Evolutionary conservation across 345 rosid genomes (phyloP).

Genomic region (Bruguiera gymnorhiza): DNA sequence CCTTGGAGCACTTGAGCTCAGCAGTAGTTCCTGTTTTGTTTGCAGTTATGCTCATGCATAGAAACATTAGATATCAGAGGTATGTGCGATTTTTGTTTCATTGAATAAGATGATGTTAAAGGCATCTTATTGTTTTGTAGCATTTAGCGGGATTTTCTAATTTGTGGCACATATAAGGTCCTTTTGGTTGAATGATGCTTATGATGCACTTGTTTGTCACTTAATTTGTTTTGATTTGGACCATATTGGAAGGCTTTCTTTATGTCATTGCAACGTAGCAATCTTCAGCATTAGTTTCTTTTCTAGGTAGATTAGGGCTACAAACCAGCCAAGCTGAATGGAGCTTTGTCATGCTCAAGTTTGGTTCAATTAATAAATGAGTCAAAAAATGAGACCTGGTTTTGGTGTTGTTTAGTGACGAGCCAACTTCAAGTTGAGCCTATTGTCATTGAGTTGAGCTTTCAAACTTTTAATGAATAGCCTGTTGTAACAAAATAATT

Average conservation of each 20-base stretch:
- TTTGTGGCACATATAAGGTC: neutral
- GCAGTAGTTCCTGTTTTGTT: conserved; percentile 51
- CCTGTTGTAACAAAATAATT: too few relatives aligned
- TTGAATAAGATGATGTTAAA: neutral
- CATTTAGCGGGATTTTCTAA: neutral
- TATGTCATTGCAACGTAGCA: neutral
- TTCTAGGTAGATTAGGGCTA: neutral
- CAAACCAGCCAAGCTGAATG: too few relatives aligned
- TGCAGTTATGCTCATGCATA: conserved; percentile 63
- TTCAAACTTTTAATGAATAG: too few relatives aligned
- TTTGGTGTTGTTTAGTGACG: too few relatives aligned
- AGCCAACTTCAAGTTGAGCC: too few relatives aligned
- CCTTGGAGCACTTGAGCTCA: conserved; percentile 67
- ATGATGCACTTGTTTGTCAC: neutral
- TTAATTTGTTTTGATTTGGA: neutral
- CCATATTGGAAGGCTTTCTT: neutral
- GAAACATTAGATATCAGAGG: conserved; percentile 65
- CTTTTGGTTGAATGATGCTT: neutral
- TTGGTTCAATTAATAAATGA: too few relatives aligned
- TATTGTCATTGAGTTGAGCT: too few relatives aligned
- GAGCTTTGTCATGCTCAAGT: too few relatives aligned
- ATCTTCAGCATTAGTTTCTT: too few relatives aligned
- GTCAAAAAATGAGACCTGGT: too few relatives aligned
- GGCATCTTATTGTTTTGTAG: neutral
- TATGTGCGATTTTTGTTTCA: conserved; percentile 21